Conservation (phyloP, 2,329 filamentous ascomycete species). For the Monosporascus sp. region DNA sequence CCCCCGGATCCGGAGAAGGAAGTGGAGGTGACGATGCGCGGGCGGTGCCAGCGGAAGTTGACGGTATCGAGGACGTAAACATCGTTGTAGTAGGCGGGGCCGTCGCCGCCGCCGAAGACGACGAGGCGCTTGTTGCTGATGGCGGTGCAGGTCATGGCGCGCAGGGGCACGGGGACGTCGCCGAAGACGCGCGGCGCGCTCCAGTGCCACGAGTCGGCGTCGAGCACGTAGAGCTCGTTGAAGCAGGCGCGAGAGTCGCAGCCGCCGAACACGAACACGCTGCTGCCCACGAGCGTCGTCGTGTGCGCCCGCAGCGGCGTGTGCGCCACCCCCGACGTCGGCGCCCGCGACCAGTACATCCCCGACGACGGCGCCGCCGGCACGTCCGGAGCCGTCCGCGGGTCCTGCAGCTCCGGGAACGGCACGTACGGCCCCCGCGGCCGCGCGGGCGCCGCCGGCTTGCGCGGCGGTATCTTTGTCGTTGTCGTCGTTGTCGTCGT, state of each 20-base stretch:
- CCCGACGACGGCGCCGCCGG: slow-evolving; percentile 59
- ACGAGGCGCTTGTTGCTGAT: slow-evolving; percentile 62
- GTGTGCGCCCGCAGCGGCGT: slow-evolving; percentile 62
- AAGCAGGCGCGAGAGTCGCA: slow-evolving; percentile 64
- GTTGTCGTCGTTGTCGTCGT: neutral
- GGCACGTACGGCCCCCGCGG: slow-evolving; percentile 38
- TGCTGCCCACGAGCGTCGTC: slow-evolving; percentile 60
- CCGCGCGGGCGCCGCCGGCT: slow-evolving; percentile 17
- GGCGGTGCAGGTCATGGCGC: slow-evolving; percentile 68
- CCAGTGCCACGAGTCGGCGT: slow-evolving; percentile 67
- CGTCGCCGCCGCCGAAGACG: slow-evolving; percentile 65
- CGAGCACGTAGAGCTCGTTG: slow-evolving; percentile 64
- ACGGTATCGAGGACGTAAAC: slow-evolving; percentile 67
- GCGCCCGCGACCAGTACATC: slow-evolving; percentile 68
- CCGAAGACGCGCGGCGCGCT: slow-evolving; percentile 59
- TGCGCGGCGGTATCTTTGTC: slow-evolving; percentile 9
- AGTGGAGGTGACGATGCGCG: slow-evolving; percentile 40
- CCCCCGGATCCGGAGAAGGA: slow-evolving; percentile 38
- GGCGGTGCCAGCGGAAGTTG: slow-evolving; percentile 62
- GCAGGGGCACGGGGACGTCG: slow-evolving; percentile 58
- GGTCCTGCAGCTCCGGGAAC: slow-evolving; percentile 54
- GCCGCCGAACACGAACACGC: slow-evolving; percentile 64
- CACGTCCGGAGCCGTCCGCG: slow-evolving; percentile 53
- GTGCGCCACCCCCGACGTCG: slow-evolving; percentile 57
- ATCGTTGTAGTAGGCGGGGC: slow-evolving; percentile 66